Base-by-base conservation (phyloP, 192 early-diverging fungal genomes). In the Phycomyces nitens region DNA sequence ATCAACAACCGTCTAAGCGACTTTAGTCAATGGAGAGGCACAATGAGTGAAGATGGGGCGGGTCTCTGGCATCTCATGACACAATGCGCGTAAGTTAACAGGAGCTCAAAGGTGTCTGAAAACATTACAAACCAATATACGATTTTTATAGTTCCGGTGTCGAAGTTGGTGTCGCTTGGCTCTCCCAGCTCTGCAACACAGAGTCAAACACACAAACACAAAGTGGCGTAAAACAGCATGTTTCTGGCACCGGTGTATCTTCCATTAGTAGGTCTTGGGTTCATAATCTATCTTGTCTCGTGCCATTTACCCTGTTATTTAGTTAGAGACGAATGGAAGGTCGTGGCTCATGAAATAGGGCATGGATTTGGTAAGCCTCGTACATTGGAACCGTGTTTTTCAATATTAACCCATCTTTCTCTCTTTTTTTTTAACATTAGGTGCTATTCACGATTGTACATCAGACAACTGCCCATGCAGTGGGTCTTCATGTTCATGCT, bases 21-120 rank as follows among this genome's bases (percentile, higher is more conserved):
- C 69, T 98, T 98, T 75, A 89, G 89, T 55, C 47, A 73, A 34
- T 98, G 96, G 96, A 80, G 96, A 58, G 91, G 89, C 14, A 65
- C 60, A 12, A 77, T 82, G 21, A 80, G 80, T 6, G 73, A 80
- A 18, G 94, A 95, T 73, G 83, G 88, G 3, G 84, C 86, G 5
- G 94, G 93, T 6, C 73, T 98, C 43, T 98, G 96, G 96, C 94
- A 96, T 75, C 75, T 98, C 64, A 88, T 98, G 92, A 95, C 94
- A 11, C 81, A 82, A 55, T 89, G 88, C 68, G 77, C 84, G 53
- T 82, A 75, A 78, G 69, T 50, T 2, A 24, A 41, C n/a, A 7
- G 10, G 12, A 6, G 21, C n/a, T 18, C 16, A 20, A 24, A 49
- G 42, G 23, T 34, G 0, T 21, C n/a, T 53, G 6, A 27, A 5